Conservation (phyloP, 768 basidiomycete species). For the Russula compacta region DNA sequence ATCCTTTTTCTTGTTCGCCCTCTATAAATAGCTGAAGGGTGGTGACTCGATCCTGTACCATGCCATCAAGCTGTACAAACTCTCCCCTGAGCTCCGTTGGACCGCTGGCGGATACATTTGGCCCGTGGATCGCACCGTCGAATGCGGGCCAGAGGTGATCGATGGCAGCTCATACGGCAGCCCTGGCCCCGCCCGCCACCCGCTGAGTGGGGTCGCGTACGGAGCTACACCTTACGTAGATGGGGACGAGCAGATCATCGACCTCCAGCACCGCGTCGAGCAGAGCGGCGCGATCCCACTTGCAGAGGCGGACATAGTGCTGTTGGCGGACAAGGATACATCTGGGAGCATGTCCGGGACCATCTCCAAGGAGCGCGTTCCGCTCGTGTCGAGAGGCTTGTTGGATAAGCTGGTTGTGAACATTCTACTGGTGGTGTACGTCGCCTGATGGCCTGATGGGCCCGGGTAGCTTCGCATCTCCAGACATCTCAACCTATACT, state of each 20-base stretch:
- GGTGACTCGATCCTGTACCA: conserved; percentile 69
- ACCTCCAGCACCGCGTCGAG: conserved; percentile 48
- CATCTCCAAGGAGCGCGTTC: conserved; percentile 58
- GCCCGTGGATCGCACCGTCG: conserved; percentile 63
- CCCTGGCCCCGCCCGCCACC: conserved; percentile 30
- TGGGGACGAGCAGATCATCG: conserved; percentile 25
- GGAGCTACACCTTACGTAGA: conserved; percentile 34
- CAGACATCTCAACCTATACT: not conserved
- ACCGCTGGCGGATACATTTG: conserved; percentile 77
- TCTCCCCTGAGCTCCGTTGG: conserved; percentile 68
- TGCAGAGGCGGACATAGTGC: conserved; percentile 49
- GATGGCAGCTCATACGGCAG: conserved; percentile 25
- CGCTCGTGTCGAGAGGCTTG: conserved; percentile 56
- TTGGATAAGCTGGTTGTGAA: conserved; percentile 71
- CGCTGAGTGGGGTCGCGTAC: conserved; percentile 35
- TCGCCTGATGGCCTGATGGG: conserved; percentile 50
- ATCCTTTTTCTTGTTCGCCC: not conserved
- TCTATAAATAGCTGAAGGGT: conserved; percentile 52
- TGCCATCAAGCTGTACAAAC: conserved; percentile 67
- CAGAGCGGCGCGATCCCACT: conserved; percentile 61
- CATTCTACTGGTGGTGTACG: conserved; percentile 59
- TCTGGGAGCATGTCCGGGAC: conserved; percentile 32
- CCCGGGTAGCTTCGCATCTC: not conserved
- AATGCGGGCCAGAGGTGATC: conserved; percentile 41
- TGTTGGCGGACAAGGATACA: conserved; percentile 46